phyloP scores from a whole-genome alignment of 441 rosid genomes.

The Brassica balearica region DNA sequence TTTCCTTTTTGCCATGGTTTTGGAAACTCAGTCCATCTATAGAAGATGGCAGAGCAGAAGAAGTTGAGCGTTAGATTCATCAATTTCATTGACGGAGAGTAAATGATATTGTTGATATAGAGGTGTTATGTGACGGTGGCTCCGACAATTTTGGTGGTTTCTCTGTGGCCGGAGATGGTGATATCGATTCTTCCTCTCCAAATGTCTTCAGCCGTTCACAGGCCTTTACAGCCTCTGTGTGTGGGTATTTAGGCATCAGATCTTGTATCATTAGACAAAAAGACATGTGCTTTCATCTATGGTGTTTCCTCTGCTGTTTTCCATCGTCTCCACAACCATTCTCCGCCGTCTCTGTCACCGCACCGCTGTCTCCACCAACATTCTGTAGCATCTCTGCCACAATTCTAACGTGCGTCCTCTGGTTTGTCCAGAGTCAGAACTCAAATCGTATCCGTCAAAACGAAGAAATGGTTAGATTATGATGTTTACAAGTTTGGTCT shows the following conservation, averaged over 20 bases:
- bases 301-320: background rate
- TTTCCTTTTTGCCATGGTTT: background rate
- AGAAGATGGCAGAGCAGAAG: background rate
- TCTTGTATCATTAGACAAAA: background rate
- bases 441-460: background rate
- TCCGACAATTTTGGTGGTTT: background rate
- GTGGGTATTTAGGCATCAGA: background rate
- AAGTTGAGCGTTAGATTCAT: background rate
- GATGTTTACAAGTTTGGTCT: background rate
- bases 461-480: background rate
- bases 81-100: background rate
- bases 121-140: background rate
- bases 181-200: background rate
- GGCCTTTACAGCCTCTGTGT: background rate
- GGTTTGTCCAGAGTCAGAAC: background rate
- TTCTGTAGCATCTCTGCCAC: background rate
- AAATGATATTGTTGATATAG: background rate
- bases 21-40: background rate
- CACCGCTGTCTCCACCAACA: background rate
- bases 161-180: background rate
- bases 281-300: background rate
- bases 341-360: background rate
- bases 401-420: background rate
- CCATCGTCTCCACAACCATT: background rate
- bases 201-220: background rate